phyloP scores from a whole-genome alignment of 805 yeast genomes.

The Candida maris region DNA sequence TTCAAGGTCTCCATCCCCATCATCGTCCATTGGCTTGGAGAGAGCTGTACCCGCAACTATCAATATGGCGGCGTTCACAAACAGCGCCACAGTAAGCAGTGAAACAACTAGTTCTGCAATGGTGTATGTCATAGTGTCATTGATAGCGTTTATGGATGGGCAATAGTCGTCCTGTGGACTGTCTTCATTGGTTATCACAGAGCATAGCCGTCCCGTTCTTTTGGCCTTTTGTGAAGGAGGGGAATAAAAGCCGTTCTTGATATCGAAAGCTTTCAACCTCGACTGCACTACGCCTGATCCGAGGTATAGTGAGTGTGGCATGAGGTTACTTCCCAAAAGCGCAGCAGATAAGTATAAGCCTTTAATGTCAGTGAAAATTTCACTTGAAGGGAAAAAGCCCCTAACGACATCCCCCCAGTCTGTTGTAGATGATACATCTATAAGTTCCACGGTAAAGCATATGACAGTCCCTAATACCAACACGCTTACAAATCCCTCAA shows the following conservation, averaged over 20 bases:
- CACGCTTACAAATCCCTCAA: conserved; percentile 76
- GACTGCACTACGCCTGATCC: conserved; percentile 91
- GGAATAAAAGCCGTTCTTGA: conserved; percentile 56
- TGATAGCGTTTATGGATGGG: conserved; percentile 79
- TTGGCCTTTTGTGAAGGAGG: conserved; percentile 29
- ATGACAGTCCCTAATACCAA: conserved; percentile 79
- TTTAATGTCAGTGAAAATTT: conserved; percentile 46
- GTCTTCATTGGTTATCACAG: conserved; percentile 24
- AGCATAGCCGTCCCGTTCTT: conserved; percentile 30
- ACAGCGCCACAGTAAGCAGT: conserved; percentile 82
- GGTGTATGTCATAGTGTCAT: conserved; percentile 74
- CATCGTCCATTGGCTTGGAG: conserved; percentile 35
- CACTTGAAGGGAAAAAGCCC: conserved; percentile 61
- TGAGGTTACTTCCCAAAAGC: conserved; percentile 87
- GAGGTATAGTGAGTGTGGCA: conserved; percentile 88
- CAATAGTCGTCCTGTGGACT: conserved; percentile 35
- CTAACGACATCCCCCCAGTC: conserved; percentile 55
- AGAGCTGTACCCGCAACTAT: conserved; percentile 91
- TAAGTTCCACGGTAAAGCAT: conserved; percentile 78
- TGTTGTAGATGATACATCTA: conserved; percentile 57
- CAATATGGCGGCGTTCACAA: conserved; percentile 85
- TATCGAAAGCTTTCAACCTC: conserved; percentile 74
- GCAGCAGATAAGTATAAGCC: conserved; percentile 82
- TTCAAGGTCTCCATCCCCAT: conserved; percentile 56
- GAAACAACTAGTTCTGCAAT: conserved; percentile 81